Evolutionary conservation across 257 asterid species (phyloP).

Genomic region (Nicotiana noctiflora): DNA sequence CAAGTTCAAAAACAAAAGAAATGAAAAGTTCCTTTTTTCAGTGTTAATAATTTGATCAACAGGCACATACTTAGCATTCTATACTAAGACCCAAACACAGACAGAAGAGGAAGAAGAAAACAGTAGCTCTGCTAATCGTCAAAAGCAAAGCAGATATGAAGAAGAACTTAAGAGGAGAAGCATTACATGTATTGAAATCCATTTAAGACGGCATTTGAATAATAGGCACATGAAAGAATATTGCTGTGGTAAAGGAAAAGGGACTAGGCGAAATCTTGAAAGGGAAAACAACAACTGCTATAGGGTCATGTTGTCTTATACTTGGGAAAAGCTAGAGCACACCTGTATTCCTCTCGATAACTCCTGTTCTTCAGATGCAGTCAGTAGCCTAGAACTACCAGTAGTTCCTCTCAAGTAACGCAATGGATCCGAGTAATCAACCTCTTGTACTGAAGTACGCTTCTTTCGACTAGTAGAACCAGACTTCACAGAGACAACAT

Average conservation of each 20-base stretch:
- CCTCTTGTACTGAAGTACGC: conserved; percentile 55
- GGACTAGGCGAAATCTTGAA: background rate
- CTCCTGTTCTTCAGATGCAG: conserved; percentile 75
- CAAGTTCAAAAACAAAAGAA: background rate
- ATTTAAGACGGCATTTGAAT: background rate
- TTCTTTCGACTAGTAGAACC: conserved; percentile 63
- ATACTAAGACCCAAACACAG: background rate
- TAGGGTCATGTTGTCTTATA: background rate
- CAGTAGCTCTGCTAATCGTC: background rate
- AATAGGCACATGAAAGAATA: background rate
- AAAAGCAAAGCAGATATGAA: background rate
- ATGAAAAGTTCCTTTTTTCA: background rate
- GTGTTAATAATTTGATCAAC: background rate
- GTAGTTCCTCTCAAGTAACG: conserved; percentile 79
- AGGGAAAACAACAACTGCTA: background rate
- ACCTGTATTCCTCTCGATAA: conserved; percentile 91
- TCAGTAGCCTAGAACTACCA: conserved; percentile 58
- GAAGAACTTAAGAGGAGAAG: background rate
- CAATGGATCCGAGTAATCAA: conserved; percentile 77
- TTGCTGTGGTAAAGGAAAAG: background rate
- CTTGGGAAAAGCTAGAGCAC: conserved; percentile 23
- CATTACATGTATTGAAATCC: background rate
- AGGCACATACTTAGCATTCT: background rate
- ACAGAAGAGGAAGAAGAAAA: background rate
- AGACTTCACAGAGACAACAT: conserved; percentile 57